These are phyloP conservation scores for Calocybe gangraenosa DNA, from an alignment of 768 basidiomycete species.

Conservation along the genomic window DNA sequence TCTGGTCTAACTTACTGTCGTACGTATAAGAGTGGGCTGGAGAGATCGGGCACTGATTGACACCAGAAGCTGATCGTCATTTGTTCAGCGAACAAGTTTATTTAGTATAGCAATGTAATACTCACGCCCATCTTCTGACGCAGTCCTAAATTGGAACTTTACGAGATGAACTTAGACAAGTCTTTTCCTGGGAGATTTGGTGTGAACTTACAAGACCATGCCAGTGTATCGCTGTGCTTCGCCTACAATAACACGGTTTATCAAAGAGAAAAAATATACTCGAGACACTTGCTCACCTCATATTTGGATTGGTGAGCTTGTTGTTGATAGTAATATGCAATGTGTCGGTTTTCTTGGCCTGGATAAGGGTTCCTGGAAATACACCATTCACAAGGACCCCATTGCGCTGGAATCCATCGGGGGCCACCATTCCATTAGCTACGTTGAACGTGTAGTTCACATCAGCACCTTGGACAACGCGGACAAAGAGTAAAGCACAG, in stretches of 20 bases:
- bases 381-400: conserved; percentile 37
- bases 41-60: conserved; percentile 38
- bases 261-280: not conserved
- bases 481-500: no score
- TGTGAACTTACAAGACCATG: no score
- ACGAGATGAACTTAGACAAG: not conserved
- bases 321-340: conserved; percentile 30
- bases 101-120: not conserved
- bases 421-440: conserved; percentile 33
- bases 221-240: conserved; percentile 27
- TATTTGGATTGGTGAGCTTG: conserved; percentile 25
- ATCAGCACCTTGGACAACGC: conserved; percentile 11
- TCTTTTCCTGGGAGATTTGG: conserved; percentile 1
- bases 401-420: conserved; percentile 36
- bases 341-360: conserved; percentile 33
- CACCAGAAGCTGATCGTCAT: conserved; percentile 16
- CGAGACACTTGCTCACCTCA: conserved; percentile 21
- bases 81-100: no score
- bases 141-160: conserved; percentile 44
- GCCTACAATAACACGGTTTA: conserved; percentile 14
- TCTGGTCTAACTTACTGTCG: conserved; percentile 10
- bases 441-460: conserved; percentile 25
- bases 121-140: no score
- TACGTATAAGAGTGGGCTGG: conserved; percentile 32
- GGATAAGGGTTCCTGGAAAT: conserved; percentile 37